Conservation (phyloP, 164 flowering plant genomes). For the Magnolia changhungtana region DNA sequence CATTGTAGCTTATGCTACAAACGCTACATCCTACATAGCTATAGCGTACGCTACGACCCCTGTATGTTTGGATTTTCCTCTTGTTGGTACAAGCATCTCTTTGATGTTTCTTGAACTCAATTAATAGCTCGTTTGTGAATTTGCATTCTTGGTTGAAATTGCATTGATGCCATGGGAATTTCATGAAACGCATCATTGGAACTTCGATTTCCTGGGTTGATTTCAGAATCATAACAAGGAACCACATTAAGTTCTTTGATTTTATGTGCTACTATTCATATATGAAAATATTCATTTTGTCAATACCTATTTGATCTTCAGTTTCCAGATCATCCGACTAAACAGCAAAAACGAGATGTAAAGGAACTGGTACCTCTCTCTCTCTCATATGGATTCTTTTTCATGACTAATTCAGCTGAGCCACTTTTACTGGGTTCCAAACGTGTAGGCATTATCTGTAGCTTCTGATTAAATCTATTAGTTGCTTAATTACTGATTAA, state of each 20-base stretch:
- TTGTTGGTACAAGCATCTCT: background rate
- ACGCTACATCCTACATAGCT: too few species aligned
- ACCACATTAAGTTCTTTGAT: background rate
- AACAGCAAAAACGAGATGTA: conserved; percentile 89
- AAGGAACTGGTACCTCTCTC: conserved; percentile 65
- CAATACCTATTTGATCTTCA: conserved; percentile 21
- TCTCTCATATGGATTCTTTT: background rate
- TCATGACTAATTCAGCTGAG: background rate
- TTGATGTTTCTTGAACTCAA: background rate
- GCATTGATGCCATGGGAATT: too few species aligned
- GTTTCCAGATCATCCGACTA: conserved; percentile 90
- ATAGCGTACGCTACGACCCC: too few species aligned
- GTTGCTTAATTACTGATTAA: background rate
- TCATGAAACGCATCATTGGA: too few species aligned
- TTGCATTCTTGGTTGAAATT: background rate
- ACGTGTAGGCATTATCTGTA: background rate
- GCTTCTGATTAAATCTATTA: too few species aligned
- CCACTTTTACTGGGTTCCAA: too few species aligned
- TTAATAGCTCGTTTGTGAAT: background rate
- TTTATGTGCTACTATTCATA: background rate
- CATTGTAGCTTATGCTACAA: too few species aligned
- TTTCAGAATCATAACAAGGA: background rate
- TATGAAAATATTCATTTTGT: background rate
- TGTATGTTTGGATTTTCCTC: background rate
- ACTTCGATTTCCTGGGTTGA: too few species aligned